Evolutionary conservation across 495 filamentous ascomycete species (phyloP).

Genomic region (Diplogelasinospora grovesii): DNA sequence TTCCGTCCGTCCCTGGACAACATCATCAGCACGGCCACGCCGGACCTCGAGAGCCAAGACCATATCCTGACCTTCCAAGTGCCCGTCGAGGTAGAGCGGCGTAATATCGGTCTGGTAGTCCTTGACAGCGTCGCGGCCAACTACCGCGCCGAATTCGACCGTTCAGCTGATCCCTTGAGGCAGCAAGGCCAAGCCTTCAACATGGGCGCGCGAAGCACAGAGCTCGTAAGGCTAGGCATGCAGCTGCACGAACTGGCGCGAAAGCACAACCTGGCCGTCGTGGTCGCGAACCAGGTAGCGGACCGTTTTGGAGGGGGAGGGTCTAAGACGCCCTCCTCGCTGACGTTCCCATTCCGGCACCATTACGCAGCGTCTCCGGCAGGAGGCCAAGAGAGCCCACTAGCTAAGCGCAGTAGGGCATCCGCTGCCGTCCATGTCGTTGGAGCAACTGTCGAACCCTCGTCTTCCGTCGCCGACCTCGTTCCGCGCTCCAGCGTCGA

Average conservation of each 20-base stretch:
- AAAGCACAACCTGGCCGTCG: slow-evolving; percentile 68
- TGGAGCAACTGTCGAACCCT: slow-evolving; percentile 10
- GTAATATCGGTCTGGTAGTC: slow-evolving; percentile 71
- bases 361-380: slow-evolving; percentile 8
- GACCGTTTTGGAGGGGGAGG: slow-evolving; percentile 59
- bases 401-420: slow-evolving; percentile 28
- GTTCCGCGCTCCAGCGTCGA: slow-evolving; percentile 17
- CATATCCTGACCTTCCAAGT: slow-evolving; percentile 91
- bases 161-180: slow-evolving; percentile 18
- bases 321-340: slow-evolving; percentile 11
- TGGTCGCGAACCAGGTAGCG: slow-evolving; percentile 93
- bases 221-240: slow-evolving; percentile 71
- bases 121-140: slow-evolving; percentile 92
- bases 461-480: slow-evolving; percentile 18
- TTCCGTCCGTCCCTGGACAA: slow-evolving; percentile 58
- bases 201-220: slow-evolving; percentile 55
- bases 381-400: slow-evolving; percentile 29
- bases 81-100: slow-evolving; percentile 69
- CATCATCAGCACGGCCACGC: slow-evolving; percentile 75
- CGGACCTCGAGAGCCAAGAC: slow-evolving; percentile 90
- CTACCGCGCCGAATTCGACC: slow-evolving; percentile 82
- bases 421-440: slow-evolving; percentile 1
- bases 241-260: slow-evolving; percentile 68
- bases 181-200: slow-evolving; percentile 30
- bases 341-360: slow-evolving; percentile 8